Base-by-base conservation (phyloP, 1,284 basidiomycete genomes). In the Schizophyllum commune region DNA sequence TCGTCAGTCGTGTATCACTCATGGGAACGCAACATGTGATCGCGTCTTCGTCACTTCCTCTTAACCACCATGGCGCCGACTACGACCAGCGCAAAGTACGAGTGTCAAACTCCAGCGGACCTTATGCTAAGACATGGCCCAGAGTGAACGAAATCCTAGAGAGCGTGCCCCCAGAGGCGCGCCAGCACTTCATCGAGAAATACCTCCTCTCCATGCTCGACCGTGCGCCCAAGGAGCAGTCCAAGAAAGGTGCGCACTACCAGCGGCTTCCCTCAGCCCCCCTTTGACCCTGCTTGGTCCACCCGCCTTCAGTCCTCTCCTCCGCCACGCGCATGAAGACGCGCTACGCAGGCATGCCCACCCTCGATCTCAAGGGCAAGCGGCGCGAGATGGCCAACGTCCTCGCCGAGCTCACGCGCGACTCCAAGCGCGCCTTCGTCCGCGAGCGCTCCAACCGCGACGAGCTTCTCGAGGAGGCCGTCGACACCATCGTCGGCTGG, bases 401-500 rank as follows among this genome's bases (percentile, higher is more conserved):
- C 52, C 64, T 88, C 7, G 75, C 78, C 32, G 80, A 83, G 59
- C 72, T 86, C 11, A 69, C 74, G 4, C 76, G 75, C 55, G 84
- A 86, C 61, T 66, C 78, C 0, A 85, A 85, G 64, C 72, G 76
- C 3, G 73, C 80, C 0, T 73, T 83, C 63, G 72, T 83, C 64
- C 77, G 75, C 56, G 83, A 84, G 58, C 75, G 78, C 32, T 83
- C 81, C 2, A 75, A 74, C 61, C 74, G 77, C 32, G 77, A 80
- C 13, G 83, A 85, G 63, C 72, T 88, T 0, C 66, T 86, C 5
- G 66, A 72, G 22, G 84, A 88, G 68, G 76, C 79, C 11, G 70
- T 86, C 11, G 76, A 83, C 56, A 82, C 75, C 65, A 66, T 88
- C n/a, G 72, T 77, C 0, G 67, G 67, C 32, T 88, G 85, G 85